Conservation (phyloP, 148 eudicot genomes). For the Nepenthes mirabilis region DNA sequence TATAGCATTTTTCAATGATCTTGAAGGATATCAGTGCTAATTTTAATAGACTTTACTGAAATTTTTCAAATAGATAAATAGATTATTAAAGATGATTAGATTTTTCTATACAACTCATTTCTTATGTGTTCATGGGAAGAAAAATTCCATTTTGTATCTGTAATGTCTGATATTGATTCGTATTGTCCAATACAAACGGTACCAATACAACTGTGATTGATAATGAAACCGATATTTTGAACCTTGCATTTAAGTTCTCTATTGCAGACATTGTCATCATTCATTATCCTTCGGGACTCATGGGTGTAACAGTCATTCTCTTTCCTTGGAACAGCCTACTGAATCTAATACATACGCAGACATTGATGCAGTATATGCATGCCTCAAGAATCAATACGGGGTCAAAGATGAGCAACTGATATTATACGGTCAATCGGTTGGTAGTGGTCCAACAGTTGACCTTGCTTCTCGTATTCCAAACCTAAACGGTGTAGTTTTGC, state of each 20-base stretch:
- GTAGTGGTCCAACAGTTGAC: conserved; percentile 90
- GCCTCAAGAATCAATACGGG: conserved; percentile 79
- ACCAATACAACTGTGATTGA: too few species aligned
- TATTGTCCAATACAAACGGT: too few species aligned
- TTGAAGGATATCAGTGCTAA: too few species aligned
- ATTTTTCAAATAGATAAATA: too few species aligned
- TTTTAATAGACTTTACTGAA: too few species aligned
- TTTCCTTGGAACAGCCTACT: conserved; percentile 63
- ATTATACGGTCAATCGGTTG: conserved; percentile 85
- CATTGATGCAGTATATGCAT: conserved; percentile 85
- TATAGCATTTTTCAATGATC: too few species aligned
- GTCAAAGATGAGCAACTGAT: conserved; percentile 78
- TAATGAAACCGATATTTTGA: too few species aligned
- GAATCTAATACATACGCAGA: conserved; percentile 97
- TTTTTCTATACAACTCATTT: too few species aligned
- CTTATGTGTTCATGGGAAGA: too few species aligned
- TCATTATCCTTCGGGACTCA: conserved; percentile 3
- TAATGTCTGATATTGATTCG: too few species aligned
- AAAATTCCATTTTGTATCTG: too few species aligned
- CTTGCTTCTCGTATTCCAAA: conserved; percentile 82
- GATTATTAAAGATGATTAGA: too few species aligned
- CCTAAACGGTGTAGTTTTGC: conserved; percentile 84
- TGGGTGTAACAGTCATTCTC: conserved; percentile 20
- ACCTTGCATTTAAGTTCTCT: neutral
- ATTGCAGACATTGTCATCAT: neutral